Evolutionary conservation across 2,329 filamentous ascomycete species (phyloP).

Genomic region (Botryosphaeria dothidea): DNA sequence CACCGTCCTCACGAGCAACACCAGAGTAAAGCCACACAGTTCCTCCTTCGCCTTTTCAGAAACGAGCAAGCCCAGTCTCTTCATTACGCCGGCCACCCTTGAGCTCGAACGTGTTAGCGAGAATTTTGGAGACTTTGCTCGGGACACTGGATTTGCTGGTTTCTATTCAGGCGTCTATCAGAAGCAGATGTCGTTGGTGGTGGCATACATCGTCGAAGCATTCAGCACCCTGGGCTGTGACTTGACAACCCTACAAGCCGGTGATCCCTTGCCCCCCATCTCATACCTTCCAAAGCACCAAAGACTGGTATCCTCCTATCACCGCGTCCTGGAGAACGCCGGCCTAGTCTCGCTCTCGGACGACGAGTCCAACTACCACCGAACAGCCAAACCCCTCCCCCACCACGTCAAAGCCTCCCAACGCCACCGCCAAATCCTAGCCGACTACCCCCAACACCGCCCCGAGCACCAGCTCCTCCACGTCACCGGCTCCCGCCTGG

Average conservation of each 20-base stretch:
- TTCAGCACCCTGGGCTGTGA: slow-evolving; percentile 2
- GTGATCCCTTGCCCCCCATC: background rate
- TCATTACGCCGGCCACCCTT: background rate
- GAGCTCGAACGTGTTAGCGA: background rate
- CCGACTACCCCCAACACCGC: background rate
- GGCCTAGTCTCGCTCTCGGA: background rate
- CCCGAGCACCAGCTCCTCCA: slow-evolving; percentile 7
- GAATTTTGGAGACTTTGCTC: background rate
- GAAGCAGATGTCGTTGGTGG: background rate
- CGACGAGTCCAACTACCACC: background rate
- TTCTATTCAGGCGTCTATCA: background rate
- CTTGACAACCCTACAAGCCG: background rate
- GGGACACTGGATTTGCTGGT: background rate
- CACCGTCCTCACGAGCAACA: background rate
- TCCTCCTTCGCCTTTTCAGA: background rate
- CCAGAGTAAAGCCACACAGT: background rate
- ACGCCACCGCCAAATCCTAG: background rate
- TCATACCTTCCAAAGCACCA: background rate
- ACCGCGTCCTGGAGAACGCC: background rate
- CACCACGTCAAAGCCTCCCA: background rate
- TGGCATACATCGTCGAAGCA: slow-evolving; percentile 12
- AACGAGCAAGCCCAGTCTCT: background rate
- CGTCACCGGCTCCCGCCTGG: slow-evolving; percentile 1
- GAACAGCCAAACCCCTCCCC: background rate
- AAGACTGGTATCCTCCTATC: background rate